Conservation (phyloP, 2,329 filamentous ascomycete species). For the Cercospora sojina region DNA sequence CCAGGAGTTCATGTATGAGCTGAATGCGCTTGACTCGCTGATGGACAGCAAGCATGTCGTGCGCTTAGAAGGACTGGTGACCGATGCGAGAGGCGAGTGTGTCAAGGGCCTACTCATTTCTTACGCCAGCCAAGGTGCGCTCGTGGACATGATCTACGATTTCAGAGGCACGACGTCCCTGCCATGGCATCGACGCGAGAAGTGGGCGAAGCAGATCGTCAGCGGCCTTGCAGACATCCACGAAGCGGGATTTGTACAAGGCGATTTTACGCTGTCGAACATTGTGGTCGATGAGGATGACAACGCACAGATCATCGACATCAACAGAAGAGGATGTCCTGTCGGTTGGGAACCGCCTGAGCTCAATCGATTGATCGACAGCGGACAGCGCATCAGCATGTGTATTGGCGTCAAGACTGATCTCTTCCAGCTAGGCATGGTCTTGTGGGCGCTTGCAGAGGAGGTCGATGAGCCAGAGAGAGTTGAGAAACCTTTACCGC, state of each 20-base stretch:
- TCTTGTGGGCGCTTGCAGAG: slow-evolving; percentile 86
- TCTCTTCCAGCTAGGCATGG: slow-evolving; percentile 94
- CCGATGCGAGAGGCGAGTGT: slow-evolving; percentile 69
- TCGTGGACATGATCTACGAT: slow-evolving; percentile 91
- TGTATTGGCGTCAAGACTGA: slow-evolving; percentile 98
- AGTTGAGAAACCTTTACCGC: slow-evolving; percentile 66
- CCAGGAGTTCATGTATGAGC: slow-evolving; percentile 95
- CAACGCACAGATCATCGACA: slow-evolving; percentile 95
- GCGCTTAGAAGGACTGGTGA: slow-evolving; percentile 79
- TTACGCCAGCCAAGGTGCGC: slow-evolving; percentile 79
- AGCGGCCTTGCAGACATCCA: slow-evolving; percentile 88
- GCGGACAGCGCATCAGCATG: slow-evolving; percentile 87
- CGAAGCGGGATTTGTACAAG: slow-evolving; percentile 93
- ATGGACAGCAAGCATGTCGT: slow-evolving; percentile 75
- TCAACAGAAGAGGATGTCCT: slow-evolving; percentile 94
- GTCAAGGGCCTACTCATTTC: slow-evolving; percentile 89
- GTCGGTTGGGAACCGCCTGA: slow-evolving; percentile 98
- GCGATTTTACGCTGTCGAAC: slow-evolving; percentile 95
- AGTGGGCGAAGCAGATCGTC: slow-evolving; percentile 90
- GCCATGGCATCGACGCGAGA: slow-evolving; percentile 71
- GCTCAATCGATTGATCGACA: slow-evolving; percentile 78
- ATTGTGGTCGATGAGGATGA: slow-evolving; percentile 85
- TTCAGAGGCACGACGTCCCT: slow-evolving; percentile 55
- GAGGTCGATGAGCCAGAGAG: slow-evolving; percentile 87
- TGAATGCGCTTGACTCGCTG: slow-evolving; percentile 85